Conservation (phyloP, 192 early-diverging fungal genomes). For the Gigaspora rosea region DNA sequence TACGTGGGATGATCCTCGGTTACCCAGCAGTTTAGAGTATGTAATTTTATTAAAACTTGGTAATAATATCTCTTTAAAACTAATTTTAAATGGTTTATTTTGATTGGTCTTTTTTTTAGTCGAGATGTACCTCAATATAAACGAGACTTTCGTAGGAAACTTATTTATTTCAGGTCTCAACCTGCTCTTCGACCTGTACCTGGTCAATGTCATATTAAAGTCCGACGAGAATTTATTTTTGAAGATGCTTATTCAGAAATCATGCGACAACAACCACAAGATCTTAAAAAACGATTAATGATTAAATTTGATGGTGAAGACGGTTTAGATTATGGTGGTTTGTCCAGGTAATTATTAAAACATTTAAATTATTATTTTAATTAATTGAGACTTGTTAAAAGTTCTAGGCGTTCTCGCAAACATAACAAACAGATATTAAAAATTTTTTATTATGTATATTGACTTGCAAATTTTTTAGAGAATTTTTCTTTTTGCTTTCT, state of each 20-base stretch:
- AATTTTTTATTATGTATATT: not conserved
- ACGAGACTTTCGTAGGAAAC: conserved; percentile 95
- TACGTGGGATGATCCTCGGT: conserved; percentile 95
- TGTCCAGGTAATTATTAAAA: conserved; percentile 66
- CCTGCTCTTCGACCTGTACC: conserved; percentile 84
- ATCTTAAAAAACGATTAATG: conserved; percentile 96
- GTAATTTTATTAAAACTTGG: not conserved
- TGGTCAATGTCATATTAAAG: conserved; percentile 92
- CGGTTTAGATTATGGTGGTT: conserved; percentile 97
- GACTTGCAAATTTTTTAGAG: conserved; percentile 50
- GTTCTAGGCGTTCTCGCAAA: not conserved
- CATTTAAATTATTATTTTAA: not conserved
- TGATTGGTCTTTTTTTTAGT: conserved; percentile 12
- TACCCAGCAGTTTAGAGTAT: conserved; percentile 75
- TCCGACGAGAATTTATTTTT: conserved; percentile 86
- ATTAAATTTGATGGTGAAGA: conserved; percentile 99
- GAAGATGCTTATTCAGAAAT: conserved; percentile 95
- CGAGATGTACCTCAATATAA: conserved; percentile 98
- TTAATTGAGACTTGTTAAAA: not conserved
- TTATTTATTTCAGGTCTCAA: conserved; percentile 96
- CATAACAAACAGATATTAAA: not conserved
- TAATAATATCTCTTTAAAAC: not conserved
- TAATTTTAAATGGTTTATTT: not conserved
- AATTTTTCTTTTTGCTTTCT: conserved; percentile 97
- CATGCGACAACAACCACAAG: conserved; percentile 87